Percentiles rank a stretch among this genome's conserved stretches.
Evolutionary conservation across 129 eudicot species (phyloP).

Genomic region (carrot (Daucus carota)): DH1_v3.0 NC_030389.2:9570501-9571000

Average conservation of each 20-base stretch:
- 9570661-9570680: neutral
- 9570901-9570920: conserved; percentile 65
- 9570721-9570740: neutral
- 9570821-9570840: conserved; percentile 8
- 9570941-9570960: conserved; percentile 84
- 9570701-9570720: neutral
- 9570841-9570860: conserved; percentile 68
- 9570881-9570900: conserved; percentile 81
- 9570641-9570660: neutral
- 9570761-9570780: neutral
- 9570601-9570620: too few species aligned
- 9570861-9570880: conserved; percentile 98
- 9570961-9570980: conserved; percentile 74
- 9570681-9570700: neutral
- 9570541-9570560: too few species aligned
- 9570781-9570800: neutral
- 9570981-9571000: conserved; percentile 83
- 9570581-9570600: too few species aligned
- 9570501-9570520: too few species aligned
- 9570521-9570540: too few species aligned
- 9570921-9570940: conserved; percentile 66
- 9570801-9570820: neutral
- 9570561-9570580: too few species aligned
- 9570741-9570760: neutral
- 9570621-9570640: too few species aligned